Evolutionary conservation across 768 basidiomycete species (phyloP).

Genomic region (Collybia nuda): DNA sequence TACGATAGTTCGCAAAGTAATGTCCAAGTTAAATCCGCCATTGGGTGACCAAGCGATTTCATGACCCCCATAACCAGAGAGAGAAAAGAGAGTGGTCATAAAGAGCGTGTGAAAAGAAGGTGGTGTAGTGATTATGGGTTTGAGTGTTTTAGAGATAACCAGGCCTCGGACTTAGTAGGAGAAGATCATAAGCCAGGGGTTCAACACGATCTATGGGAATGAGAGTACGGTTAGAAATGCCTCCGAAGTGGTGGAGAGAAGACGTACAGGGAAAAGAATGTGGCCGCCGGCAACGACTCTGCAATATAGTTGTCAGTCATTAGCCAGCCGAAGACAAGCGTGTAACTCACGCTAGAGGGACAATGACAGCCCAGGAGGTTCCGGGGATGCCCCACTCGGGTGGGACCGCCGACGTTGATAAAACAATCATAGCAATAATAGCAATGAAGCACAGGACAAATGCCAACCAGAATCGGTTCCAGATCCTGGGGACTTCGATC

Average conservation of each 20-base stretch:
- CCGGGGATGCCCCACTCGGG: slow-evolving; percentile 62
- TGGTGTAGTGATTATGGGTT: slow-evolving; percentile 3
- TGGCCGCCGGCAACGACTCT: slow-evolving; percentile 67
- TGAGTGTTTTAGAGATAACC: background rate
- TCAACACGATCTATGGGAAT: slow-evolving; percentile 64
- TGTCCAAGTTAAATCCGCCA: too few relatives aligned
- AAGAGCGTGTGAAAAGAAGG: slow-evolving; percentile 6
- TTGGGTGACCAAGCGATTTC: background rate
- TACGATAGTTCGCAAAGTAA: slow-evolving; percentile 5
- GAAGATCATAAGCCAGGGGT: slow-evolving; percentile 90
- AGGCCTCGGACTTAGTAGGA: slow-evolving; percentile 38
- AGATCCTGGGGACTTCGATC: slow-evolving; percentile 83
- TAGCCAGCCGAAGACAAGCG: background rate
- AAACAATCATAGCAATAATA: slow-evolving; percentile 55
- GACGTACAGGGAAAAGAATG: slow-evolving; percentile 70
- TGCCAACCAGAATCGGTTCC: slow-evolving; percentile 74
- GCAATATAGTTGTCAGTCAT: slow-evolving; percentile 9
- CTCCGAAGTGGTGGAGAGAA: background rate
- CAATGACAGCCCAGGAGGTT: slow-evolving; percentile 68
- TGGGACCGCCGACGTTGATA: slow-evolving; percentile 56
- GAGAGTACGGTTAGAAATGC: background rate
- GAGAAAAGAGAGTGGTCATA: slow-evolving; percentile 3
- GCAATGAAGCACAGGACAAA: slow-evolving; percentile 52
- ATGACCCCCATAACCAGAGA: slow-evolving; percentile 5
- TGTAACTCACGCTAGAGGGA: slow-evolving; percentile 65